Evolutionary conservation across 257 asterid species (phyloP).

Genomic region (Marsdenia floribunda): DNA sequence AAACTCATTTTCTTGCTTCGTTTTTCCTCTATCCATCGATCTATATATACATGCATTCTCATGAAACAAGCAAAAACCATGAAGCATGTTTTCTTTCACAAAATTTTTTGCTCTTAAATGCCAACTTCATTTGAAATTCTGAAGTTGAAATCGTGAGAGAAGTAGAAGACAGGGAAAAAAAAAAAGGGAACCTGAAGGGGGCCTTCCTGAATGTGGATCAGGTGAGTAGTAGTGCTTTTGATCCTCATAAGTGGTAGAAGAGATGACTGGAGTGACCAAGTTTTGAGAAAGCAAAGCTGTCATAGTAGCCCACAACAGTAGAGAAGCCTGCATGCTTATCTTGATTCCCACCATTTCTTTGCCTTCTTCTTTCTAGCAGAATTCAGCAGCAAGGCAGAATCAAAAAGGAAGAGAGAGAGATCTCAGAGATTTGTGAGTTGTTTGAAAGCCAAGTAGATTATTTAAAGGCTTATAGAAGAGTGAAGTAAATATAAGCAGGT

Average conservation of each 20-base stretch:
- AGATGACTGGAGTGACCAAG: slow-evolving; percentile 34
- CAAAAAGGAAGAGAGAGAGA: slow-evolving; percentile 4
- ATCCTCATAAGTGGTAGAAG: slow-evolving; percentile 39
- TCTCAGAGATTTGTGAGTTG: slow-evolving; percentile 20
- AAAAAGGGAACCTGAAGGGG: slow-evolving; percentile 37
- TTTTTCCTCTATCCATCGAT: neutral
- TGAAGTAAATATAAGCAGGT: slow-evolving; percentile 65
- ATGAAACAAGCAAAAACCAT: neutral
- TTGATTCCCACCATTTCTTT: slow-evolving; percentile 28
- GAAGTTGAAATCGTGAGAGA: neutral
- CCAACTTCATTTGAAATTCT: neutral
- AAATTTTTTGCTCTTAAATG: neutral
- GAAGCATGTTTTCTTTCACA: neutral
- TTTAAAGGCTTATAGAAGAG: slow-evolving; percentile 28
- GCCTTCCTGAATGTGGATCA: slow-evolving; percentile 44
- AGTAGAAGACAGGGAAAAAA: neutral
- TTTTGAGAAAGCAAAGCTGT: slow-evolving; percentile 51
- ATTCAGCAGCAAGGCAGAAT: neutral
- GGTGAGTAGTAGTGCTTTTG: slow-evolving; percentile 62
- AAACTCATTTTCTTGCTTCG: neutral
- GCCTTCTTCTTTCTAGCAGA: neutral
- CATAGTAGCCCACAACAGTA: slow-evolving; percentile 44
- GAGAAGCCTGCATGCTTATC: slow-evolving; percentile 34
- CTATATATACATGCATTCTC: neutral
- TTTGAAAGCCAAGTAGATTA: slow-evolving; percentile 21